These are phyloP conservation scores for Taxawa tesnikishii DNA, from an alignment of 2,329 filamentous ascomycete species.

Conservation along the genomic window DNA sequence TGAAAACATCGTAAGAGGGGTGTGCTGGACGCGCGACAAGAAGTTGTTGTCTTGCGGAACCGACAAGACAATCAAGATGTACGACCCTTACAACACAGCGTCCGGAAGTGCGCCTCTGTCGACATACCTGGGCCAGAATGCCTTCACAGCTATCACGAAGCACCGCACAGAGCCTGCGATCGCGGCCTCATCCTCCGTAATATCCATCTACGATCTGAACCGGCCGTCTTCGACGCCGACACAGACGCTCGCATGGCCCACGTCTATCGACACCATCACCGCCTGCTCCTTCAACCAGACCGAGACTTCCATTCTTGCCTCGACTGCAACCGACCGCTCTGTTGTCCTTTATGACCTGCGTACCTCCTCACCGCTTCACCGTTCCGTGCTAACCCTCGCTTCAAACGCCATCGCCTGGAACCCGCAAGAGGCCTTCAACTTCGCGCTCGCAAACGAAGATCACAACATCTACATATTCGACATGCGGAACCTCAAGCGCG, in stretches of 20 bases:
- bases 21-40: slow-evolving; percentile 78
- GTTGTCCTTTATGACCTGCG: slow-evolving; percentile 87
- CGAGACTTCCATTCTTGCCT: slow-evolving; percentile 82
- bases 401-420: slow-evolving; percentile 85
- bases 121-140: slow-evolving; percentile 71
- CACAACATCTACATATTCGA: slow-evolving; percentile 92
- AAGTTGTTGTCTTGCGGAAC: slow-evolving; percentile 78
- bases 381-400: slow-evolving; percentile 69
- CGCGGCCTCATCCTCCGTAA: slow-evolving; percentile 58
- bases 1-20: slow-evolving; percentile 83
- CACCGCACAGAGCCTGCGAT: slow-evolving; percentile 71
- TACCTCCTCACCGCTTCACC: slow-evolving; percentile 70
- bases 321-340: slow-evolving; percentile 72
- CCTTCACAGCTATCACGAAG: slow-evolving; percentile 74
- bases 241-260: slow-evolving; percentile 79
- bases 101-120: slow-evolving; percentile 59
- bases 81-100: slow-evolving; percentile 70
- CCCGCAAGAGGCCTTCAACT: slow-evolving; percentile 92
- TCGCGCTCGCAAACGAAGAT: slow-evolving; percentile 87
- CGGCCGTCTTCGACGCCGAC: slow-evolving; percentile 64
- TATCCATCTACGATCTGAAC: slow-evolving; percentile 81
- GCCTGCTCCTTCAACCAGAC: slow-evolving; percentile 83
- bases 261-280: slow-evolving; percentile 79
- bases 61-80: slow-evolving; percentile 81
- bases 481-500: slow-evolving; percentile 78